phyloP scores from a whole-genome alignment of 116 monocot genomes.

The Posidonia oceanica region DNA sequence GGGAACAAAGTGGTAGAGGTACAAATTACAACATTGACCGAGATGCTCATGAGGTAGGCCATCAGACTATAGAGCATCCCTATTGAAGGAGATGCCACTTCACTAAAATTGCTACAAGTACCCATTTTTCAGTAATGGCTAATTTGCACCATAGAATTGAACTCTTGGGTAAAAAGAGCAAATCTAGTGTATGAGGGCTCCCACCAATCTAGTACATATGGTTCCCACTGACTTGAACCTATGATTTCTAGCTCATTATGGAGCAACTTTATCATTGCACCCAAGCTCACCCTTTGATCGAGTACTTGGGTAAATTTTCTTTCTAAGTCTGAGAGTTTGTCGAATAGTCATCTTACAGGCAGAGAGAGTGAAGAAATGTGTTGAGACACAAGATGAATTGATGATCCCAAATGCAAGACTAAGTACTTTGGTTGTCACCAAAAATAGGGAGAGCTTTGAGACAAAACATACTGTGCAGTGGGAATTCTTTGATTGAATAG shows the following conservation, averaged over 20 bases:
- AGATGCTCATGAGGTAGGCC: constrained; percentile 68
- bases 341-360: constrained; percentile 19
- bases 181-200: too few relatives aligned
- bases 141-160: background rate
- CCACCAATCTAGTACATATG: too few relatives aligned
- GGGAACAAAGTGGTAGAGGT: constrained; percentile 58
- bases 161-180: background rate
- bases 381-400: constrained; percentile 52
- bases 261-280: background rate
- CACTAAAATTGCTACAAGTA: constrained; percentile 53
- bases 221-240: too few relatives aligned
- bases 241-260: background rate
- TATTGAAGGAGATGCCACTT: constrained; percentile 37
- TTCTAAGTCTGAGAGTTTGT: background rate
- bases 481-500: constrained; percentile 1
- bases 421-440: constrained; percentile 29
- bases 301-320: background rate
- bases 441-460: constrained; percentile 73
- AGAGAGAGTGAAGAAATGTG: constrained; percentile 66
- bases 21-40: constrained; percentile 63
- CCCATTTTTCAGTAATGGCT: background rate
- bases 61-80: constrained; percentile 44
- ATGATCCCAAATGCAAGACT: constrained; percentile 39
- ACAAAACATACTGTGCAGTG: background rate
- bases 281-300: background rate